Percentiles rank a stretch among this genome's conserved stretches.
phyloP scores from a whole-genome alignment of 2,329 filamentous ascomycete genomes.

The Chrysoporthe puriensis region DNA sequence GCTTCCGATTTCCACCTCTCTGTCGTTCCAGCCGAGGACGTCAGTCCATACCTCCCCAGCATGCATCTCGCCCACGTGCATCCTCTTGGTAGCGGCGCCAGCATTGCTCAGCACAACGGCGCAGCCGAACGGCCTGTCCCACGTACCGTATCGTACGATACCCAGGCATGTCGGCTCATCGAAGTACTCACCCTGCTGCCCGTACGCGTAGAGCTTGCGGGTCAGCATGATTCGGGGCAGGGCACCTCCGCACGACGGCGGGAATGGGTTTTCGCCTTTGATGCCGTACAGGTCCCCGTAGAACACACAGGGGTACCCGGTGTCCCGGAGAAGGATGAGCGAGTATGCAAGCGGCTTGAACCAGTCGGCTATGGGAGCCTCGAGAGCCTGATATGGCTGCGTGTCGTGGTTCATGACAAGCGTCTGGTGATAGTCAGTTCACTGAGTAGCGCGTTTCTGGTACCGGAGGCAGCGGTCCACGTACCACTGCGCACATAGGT shows the following conservation, averaged over 20 bases:
- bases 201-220: conserved; percentile 69
- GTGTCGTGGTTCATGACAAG: conserved; percentile 77
- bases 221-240: conserved; percentile 64
- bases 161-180: conserved; percentile 65
- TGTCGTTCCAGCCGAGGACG: conserved; percentile 58
- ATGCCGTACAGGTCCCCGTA: conserved; percentile 74
- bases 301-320: conserved; percentile 69
- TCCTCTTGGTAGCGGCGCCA: conserved; percentile 55
- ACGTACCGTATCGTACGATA: conserved; percentile 56
- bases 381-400: conserved; percentile 44
- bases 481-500: conserved; percentile 43
- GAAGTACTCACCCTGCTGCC: conserved; percentile 66
- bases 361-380: conserved; percentile 64
- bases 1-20: conserved; percentile 61
- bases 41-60: conserved; percentile 68
- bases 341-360: conserved; percentile 76
- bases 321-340: conserved; percentile 67
- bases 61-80: conserved; percentile 65
- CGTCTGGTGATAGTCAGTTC: conserved; percentile 45
- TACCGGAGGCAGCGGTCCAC: neutral
- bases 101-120: conserved; percentile 62
- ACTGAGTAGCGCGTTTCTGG: neutral
- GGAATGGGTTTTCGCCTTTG: conserved; percentile 47
- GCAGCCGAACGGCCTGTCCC: conserved; percentile 51
- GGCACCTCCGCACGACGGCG: conserved; percentile 56